Percentiles rank a stretch among this genome's conserved stretches.
phyloP scores from a whole-genome alignment of 495 filamentous ascomycete genomes.

The Schizothecium vesticola region DNA sequence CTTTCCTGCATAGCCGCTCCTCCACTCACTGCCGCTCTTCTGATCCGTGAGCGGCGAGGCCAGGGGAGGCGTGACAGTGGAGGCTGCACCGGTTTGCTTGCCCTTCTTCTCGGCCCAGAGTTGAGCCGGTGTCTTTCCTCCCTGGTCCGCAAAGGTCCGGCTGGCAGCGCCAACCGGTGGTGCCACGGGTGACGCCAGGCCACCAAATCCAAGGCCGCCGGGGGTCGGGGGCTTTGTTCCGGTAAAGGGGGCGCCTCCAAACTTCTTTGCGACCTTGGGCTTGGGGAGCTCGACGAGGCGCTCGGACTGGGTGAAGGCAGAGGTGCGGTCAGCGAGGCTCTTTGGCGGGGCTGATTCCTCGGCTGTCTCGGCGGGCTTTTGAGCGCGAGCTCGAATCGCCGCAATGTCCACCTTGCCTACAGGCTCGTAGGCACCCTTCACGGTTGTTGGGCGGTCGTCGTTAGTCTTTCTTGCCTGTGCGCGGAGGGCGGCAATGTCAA shows the following conservation, averaged over 20 bases:
- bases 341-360: constrained; percentile 46
- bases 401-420: constrained; percentile 94
- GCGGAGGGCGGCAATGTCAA: constrained; percentile 87
- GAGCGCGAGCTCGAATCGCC: constrained; percentile 77
- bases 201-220: constrained; percentile 52
- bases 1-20: constrained; percentile 84
- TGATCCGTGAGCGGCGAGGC: constrained; percentile 58
- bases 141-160: constrained; percentile 88
- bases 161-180: constrained; percentile 72
- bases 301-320: constrained; percentile 63
- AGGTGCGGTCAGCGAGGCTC: constrained; percentile 60
- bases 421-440: constrained; percentile 90
- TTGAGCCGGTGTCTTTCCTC: constrained; percentile 93
- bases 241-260: constrained; percentile 64
- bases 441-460: constrained; percentile 72
- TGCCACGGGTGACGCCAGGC: constrained; percentile 42
- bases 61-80: constrained; percentile 33
- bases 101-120: constrained; percentile 97
- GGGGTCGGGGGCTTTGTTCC: constrained; percentile 88
- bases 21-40: constrained; percentile 72
- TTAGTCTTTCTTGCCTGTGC: constrained; percentile 64
- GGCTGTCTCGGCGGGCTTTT: constrained; percentile 51
- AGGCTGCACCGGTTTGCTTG: constrained; percentile 56
- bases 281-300: constrained; percentile 85
- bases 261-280: constrained; percentile 87